Conservation (phyloP, 306 rosid species). For the Ziziphus jujuba region DNA sequence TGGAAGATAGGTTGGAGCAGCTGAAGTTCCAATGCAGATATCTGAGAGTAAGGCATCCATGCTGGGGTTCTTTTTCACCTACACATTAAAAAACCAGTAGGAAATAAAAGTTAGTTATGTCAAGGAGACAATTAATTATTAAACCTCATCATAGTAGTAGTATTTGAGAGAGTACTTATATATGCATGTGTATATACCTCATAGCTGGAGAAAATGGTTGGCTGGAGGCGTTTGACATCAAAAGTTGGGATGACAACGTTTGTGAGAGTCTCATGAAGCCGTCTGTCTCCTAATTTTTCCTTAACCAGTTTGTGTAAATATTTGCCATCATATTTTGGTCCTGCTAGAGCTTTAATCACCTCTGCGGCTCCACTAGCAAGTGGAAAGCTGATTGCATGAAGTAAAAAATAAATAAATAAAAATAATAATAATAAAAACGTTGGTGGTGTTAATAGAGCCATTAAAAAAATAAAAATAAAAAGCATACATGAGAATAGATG, state of each 20-base stretch:
- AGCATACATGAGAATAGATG: no score
- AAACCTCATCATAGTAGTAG: no score
- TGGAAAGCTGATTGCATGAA: background rate
- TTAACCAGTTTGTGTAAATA: slow-evolving; percentile 14
- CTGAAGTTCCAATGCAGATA: slow-evolving; percentile 39
- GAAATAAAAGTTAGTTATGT: no score
- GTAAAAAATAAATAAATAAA: background rate
- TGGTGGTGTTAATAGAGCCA: no score
- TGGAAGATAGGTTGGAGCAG: slow-evolving; percentile 39
- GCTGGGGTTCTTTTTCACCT: slow-evolving; percentile 20
- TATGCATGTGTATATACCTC: slow-evolving; percentile 6
- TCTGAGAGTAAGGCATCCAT: slow-evolving; percentile 37
- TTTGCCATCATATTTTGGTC: slow-evolving; percentile 33
- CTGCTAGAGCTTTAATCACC: background rate
- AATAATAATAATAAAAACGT: no score
- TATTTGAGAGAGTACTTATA: no score
- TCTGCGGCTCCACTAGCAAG: background rate
- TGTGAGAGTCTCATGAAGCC: slow-evolving; percentile 19
- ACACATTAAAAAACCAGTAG: no score
- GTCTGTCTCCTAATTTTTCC: slow-evolving; percentile 25
- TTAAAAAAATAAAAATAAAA: no score
- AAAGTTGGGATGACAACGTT: slow-evolving; percentile 34
- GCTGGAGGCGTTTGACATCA: slow-evolving; percentile 28
- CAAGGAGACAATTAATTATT: background rate
- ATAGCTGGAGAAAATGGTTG: slow-evolving; percentile 31